A percentile compares a stretch with the other conserved stretches of the same genome.
Conservation (phyloP, 2,329 filamentous ascomycete species). For the Chrysosporium queenslandicum region DNA sequence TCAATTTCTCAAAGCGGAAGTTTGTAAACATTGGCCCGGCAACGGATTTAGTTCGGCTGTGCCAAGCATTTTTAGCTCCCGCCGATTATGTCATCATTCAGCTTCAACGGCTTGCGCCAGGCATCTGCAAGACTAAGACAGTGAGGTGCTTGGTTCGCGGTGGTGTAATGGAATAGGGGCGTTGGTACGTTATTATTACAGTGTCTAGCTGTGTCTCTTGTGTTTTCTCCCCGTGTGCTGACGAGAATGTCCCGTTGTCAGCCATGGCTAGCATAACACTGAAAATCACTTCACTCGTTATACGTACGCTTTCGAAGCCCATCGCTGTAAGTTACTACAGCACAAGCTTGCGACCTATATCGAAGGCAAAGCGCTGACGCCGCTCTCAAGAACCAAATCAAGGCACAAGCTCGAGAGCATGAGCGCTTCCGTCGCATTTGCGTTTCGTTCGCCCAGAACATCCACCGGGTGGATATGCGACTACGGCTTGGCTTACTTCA, state of each 20-base stretch:
- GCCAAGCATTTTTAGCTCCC: conserved; percentile 11
- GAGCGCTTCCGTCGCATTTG: conserved; percentile 54
- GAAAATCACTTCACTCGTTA: conserved; percentile 55
- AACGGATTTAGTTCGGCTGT: conserved; percentile 8
- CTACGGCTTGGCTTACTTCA: conserved; percentile 56
- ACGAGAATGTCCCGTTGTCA: not conserved
- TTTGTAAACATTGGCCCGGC: conserved; percentile 17
- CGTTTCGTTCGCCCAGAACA: conserved; percentile 51
- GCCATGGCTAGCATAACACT: conserved; percentile 53
- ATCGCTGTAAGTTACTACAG: conserved; percentile 46
- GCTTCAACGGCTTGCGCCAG: too few relatives aligned
- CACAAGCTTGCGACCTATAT: not conserved
- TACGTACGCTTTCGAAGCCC: conserved; percentile 57
- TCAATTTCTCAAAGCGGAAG: conserved; percentile 15
- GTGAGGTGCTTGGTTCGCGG: not conserved
- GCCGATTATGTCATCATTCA: conserved; percentile 10
- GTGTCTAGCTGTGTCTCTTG: not conserved
- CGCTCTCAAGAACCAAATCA: conserved; percentile 51
- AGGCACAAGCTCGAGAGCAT: conserved; percentile 58
- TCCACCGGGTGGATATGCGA: conserved; percentile 59
- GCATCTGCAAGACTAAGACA: not conserved
- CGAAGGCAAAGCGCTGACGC: not conserved
- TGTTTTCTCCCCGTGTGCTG: not conserved
- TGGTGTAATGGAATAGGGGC: not conserved
- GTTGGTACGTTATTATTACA: not conserved